Base-by-base conservation (phyloP, 1,284 basidiomycete genomes). In the Xerocomus nothofagi region DNA sequence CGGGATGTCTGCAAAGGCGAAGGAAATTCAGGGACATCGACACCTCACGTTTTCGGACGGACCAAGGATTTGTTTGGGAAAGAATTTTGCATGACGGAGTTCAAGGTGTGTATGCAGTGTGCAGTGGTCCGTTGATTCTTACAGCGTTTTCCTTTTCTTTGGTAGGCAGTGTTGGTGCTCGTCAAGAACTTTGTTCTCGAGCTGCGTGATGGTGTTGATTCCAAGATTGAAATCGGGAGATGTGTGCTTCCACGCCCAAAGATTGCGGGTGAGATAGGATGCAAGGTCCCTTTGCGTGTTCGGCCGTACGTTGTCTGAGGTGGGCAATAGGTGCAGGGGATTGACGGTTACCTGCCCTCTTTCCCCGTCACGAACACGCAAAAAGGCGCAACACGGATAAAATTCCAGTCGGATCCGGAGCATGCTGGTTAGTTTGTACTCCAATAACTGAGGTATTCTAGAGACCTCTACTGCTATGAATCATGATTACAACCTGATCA, bases 11-110 rank as follows among this genome's bases (percentile, higher is more conserved):
- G 47, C 55, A 36, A 63, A 54, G 23, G 68, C 65, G 9, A 66
- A 66, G 38, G 72, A 74, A 46, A 51, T 76, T 2, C 70, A 71
- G 47, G 74, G 73, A 9, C 65, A 73, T 48, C 62, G 66, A 1
- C 73, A 75, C 49, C 57, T 75, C 23, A 73, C 71, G 1, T 76
- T 76, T 41, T 53, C 57, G 2, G 70, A 75, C 31, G 75, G 74
- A 0, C 71, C 70, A 7, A 62, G 73, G 39, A 67, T 56, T 10
- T 78, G 75, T 53, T 56, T 77, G 23, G 76, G 76, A 3, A 70
- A 70, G 46, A 57, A 58, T 6, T 75, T 76, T 40, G 72, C 74
- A 0, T 75, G 9, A 57, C 68, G 0, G 74, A 77, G 53, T 71
- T 80, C 59, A 81, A 81, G 73, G 80, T 77, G 32, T 29, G 3